Evolutionary conservation across 2,329 filamentous ascomycete genomes (phyloP), one percentile per base, ranked within the genome.

Genomic region (Intubia oerlemansii): DNA sequence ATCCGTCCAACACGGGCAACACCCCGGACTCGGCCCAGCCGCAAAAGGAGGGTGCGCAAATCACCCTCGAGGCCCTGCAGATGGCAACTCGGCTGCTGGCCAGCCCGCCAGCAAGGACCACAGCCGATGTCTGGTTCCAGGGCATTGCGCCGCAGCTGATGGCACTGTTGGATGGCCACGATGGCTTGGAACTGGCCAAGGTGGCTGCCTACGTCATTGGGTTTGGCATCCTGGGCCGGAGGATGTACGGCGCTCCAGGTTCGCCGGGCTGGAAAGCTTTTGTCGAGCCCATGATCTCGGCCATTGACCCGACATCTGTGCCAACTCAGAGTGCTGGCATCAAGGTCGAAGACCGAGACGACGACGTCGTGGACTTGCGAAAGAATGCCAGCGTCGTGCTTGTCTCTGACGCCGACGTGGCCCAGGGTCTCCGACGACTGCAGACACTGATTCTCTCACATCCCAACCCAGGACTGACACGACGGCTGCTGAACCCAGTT

Each of bases 11-110:
- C 37, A 48, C 50, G 6, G 44, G 52, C 32, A 46, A 48, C 19
- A 11, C 26, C 2, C 15, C 38, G 6, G 54, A 58, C 31, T 49
- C 50, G 1, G 45, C 50, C 3, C 41, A 42, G 4, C 52, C 59
- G 1, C 61, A 65, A 38, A 67, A 62, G 30, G 52, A 59, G 42
- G 66, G 68, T 2, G 62, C 69, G 5, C 62, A 61, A 24, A 72
- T 80, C 31, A 73, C 74, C 0, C 61, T 73, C 18, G 72, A 80
- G 42, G 71, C 71, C 2, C 51, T 79, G 20, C 61, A 61, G 17
- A 59, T 76, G 41, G 68, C 66, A 4, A 62, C 68, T 2, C 62
- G 56, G 30, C 50, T 79, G 11, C 47, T 80, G 1, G 66, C 67
- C 0, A 58, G 59, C 2, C 64, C 70, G 0, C 71, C 74, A 0